Percentiles rank a stretch among this genome's conserved stretches.
These are phyloP conservation scores for Coprinellus micaceus DNA, from an alignment of 768 basidiomycete genomes.

Conservation along the genomic window DNA sequence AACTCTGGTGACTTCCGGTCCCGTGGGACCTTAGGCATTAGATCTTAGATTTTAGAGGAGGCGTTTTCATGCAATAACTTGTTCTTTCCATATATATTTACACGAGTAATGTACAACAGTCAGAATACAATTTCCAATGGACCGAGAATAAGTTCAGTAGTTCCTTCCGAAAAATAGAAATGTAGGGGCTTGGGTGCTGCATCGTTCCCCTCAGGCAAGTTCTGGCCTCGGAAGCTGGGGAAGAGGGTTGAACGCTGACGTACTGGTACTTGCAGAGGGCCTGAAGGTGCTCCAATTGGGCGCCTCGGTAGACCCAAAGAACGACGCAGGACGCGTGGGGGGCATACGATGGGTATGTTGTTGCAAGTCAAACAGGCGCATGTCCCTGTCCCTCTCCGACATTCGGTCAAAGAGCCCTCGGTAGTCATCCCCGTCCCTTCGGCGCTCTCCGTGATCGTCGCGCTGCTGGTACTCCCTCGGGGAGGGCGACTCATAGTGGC, in stretches of 20 bases:
- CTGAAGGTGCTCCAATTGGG: constrained; percentile 14
- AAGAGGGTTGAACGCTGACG: background rate
- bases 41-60: no score
- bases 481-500: background rate
- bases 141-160: no score
- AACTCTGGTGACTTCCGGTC: no score
- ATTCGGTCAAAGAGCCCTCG: constrained; percentile 2
- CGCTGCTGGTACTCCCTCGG: background rate
- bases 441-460: background rate
- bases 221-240: background rate
- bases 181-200: no score
- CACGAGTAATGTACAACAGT: no score
- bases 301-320: constrained; percentile 17
- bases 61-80: no score
- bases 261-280: constrained; percentile 6
- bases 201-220: constrained; percentile 14
- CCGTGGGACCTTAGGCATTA: no score
- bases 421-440: background rate
- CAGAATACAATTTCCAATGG: no score
- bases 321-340: background rate
- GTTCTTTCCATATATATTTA: no score
- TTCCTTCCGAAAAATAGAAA: no score
- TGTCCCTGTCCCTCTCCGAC: constrained; percentile 5
- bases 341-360: background rate
- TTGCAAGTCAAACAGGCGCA: constrained; percentile 5